Percentiles rank a stretch among this genome's conserved stretches.
Evolutionary conservation across 2,329 filamentous ascomycete species (phyloP).

Genomic region (Botrytis cinerea): DNA sequence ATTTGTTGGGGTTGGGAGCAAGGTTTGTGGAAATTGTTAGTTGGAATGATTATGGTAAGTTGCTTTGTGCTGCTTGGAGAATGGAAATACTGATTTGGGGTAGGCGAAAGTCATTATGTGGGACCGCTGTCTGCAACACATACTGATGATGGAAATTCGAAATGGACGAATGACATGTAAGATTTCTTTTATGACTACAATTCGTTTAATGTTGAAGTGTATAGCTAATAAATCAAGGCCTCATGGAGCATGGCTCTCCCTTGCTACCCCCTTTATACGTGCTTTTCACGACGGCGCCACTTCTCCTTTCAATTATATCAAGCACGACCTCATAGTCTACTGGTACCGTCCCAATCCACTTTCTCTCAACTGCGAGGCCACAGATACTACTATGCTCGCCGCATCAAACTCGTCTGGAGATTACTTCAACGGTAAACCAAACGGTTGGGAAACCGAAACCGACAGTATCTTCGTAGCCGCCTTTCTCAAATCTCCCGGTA

Average conservation of each 20-base stretch:
- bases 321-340: conserved; percentile 7
- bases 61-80: rapidly evolving
- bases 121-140: conserved; percentile 17
- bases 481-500: conserved; percentile 8
- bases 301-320: not conserved
- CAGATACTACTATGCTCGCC: conserved; percentile 20
- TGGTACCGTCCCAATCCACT: conserved; percentile 19
- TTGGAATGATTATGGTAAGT: conserved; percentile 25
- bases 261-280: conserved; percentile 18
- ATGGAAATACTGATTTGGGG: not conserved
- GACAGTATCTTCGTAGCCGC: conserved; percentile 18
- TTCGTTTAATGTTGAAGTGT: rapidly evolving
- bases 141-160: conserved; percentile 21
- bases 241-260: conserved; percentile 16
- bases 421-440: conserved; percentile 17
- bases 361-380: conserved; percentile 10
- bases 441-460: conserved; percentile 17
- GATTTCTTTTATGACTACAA: not conserved
- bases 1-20: not conserved
- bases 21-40: conserved; percentile 19
- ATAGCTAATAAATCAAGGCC: not conserved
- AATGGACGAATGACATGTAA: conserved; percentile 25
- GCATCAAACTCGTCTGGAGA: conserved; percentile 7
- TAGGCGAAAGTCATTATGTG: conserved; percentile 23
- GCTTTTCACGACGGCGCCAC: conserved; percentile 3